phyloP scores from a whole-genome alignment of 2,329 filamentous ascomycete genomes.

The Chaetomiaceae sp. region DNA sequence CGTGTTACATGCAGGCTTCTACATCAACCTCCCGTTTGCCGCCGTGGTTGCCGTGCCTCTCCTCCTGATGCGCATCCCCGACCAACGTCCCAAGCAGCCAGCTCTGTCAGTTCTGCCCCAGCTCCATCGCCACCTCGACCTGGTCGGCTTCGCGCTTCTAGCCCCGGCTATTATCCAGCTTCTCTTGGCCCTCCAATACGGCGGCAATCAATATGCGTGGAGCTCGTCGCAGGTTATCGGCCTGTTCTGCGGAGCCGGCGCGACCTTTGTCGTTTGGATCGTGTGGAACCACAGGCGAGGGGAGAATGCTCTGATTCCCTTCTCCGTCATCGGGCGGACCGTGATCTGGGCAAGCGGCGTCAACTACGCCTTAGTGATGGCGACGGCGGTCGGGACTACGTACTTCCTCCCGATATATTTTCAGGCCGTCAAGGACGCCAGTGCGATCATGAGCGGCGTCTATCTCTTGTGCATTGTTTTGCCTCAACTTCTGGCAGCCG shows the following conservation, averaged over 20 bases:
- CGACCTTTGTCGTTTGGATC: slow-evolving; percentile 28
- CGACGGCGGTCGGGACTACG: slow-evolving; percentile 6
- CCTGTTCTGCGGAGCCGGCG: slow-evolving; percentile 31
- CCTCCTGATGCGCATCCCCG: neutral
- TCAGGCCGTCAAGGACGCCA: slow-evolving; percentile 18
- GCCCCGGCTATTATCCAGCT: slow-evolving; percentile 35
- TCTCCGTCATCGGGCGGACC: slow-evolving; percentile 2
- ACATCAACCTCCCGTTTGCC: slow-evolving; percentile 2
- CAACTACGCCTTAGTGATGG: slow-evolving; percentile 7
- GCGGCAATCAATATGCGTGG: slow-evolving; percentile 34
- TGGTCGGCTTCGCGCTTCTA: slow-evolving; percentile 26
- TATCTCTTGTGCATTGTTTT: slow-evolving; percentile 12
- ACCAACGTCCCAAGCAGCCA: neutral
- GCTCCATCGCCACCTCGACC: slow-evolving; percentile 20
- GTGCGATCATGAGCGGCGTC: slow-evolving; percentile 22
- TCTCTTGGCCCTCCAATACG: slow-evolving; percentile 42
- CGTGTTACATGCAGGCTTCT: neutral
- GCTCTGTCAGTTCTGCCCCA: neutral
- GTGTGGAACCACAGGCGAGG: slow-evolving; percentile 32
- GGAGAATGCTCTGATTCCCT: slow-evolving; percentile 34
- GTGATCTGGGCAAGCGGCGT: neutral
- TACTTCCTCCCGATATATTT: slow-evolving; percentile 24
- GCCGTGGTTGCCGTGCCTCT: neutral
- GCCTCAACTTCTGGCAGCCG: neutral
- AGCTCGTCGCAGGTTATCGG: slow-evolving; percentile 31